Conservation (phyloP, 2,329 filamentous ascomycete species). For the Arachnomyces sp. region DNA sequence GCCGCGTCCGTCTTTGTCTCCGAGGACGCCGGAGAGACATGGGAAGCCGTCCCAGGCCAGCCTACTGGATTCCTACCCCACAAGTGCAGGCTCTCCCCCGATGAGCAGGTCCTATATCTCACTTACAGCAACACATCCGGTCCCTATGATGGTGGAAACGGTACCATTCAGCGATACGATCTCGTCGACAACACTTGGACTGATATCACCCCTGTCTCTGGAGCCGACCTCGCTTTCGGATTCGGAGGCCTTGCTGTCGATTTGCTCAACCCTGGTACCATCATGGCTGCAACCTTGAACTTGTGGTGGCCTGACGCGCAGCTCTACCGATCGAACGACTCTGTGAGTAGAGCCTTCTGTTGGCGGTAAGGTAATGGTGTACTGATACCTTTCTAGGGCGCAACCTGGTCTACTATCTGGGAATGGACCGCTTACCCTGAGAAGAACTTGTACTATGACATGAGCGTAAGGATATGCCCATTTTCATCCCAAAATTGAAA, state of each 20-base stretch:
- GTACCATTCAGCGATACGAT: slow-evolving; percentile 49
- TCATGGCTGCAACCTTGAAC: slow-evolving; percentile 51
- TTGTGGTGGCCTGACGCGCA: slow-evolving; percentile 53
- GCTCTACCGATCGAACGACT: slow-evolving; percentile 48
- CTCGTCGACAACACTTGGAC: slow-evolving; percentile 43
- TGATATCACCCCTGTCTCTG: slow-evolving; percentile 48
- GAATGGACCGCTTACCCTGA: slow-evolving; percentile 41
- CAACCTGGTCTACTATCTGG: slow-evolving; percentile 49
- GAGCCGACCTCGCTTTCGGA: slow-evolving; percentile 42
- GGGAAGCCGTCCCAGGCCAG: slow-evolving; percentile 28
- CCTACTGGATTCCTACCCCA: slow-evolving; percentile 42
- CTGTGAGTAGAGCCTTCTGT: slow-evolving; percentile 11
- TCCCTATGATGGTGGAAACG: slow-evolving; percentile 48
- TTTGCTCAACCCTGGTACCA: slow-evolving; percentile 45
- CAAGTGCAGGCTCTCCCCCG: slow-evolving; percentile 44
- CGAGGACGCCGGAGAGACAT: slow-evolving; percentile 46
- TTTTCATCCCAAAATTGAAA: too few species aligned
- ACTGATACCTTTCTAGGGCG: slow-evolving; percentile 21
- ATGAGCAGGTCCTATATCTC: slow-evolving; percentile 48
- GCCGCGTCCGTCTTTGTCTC: slow-evolving; percentile 48
- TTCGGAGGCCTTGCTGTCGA: slow-evolving; percentile 51
- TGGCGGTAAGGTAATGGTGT: too few species aligned
- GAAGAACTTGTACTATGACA: slow-evolving; percentile 38
- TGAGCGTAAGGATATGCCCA: too few species aligned
- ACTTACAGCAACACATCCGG: slow-evolving; percentile 49